Evolutionary conservation across 1,284 basidiomycete genomes (phyloP).

Genomic region (Cryptococcus neoformans): DNA sequence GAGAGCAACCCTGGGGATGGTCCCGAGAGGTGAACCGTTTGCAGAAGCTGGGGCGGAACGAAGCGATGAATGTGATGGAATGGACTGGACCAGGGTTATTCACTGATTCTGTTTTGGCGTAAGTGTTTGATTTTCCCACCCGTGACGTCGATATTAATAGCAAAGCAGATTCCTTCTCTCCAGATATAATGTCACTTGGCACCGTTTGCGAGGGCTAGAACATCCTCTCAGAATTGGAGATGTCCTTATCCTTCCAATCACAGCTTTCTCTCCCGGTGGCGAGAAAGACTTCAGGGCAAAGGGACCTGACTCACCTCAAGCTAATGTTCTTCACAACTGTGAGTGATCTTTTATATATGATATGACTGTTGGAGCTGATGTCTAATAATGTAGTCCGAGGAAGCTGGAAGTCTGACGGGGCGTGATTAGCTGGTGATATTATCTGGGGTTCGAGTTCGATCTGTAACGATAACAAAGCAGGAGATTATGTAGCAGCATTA

Average conservation of each 20-base stretch:
- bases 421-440: too few relatives aligned
- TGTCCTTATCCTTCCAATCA: slow-evolving; percentile 47
- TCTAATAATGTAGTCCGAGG: too few relatives aligned
- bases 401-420: too few relatives aligned
- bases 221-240: slow-evolving; percentile 47
- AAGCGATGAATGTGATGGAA: slow-evolving; percentile 44
- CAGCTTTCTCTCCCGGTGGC: slow-evolving; percentile 44
- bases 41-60: slow-evolving; percentile 11
- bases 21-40: slow-evolving; percentile 13
- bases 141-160: background rate
- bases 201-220: slow-evolving; percentile 37
- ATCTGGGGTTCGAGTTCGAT: too few relatives aligned
- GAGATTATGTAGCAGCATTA: too few relatives aligned
- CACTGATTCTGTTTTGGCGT: slow-evolving; percentile 42
- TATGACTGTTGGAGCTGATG: too few relatives aligned
- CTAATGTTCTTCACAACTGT: slow-evolving; percentile 38
- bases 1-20: slow-evolving; percentile 10
- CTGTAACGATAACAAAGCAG: too few relatives aligned
- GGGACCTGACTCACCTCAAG: slow-evolving; percentile 28
- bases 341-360: slow-evolving; percentile 4
- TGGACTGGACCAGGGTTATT: slow-evolving; percentile 48
- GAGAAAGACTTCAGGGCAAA: slow-evolving; percentile 33
- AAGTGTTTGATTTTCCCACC: slow-evolving; percentile 9
- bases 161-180: slow-evolving; percentile 39
- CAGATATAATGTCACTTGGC: slow-evolving; percentile 47